Percentiles rank a stretch among this genome's conserved stretches.
Conservation (phyloP, 768 basidiomycete genomes). For the Lactarius sanguifluus region DNA sequence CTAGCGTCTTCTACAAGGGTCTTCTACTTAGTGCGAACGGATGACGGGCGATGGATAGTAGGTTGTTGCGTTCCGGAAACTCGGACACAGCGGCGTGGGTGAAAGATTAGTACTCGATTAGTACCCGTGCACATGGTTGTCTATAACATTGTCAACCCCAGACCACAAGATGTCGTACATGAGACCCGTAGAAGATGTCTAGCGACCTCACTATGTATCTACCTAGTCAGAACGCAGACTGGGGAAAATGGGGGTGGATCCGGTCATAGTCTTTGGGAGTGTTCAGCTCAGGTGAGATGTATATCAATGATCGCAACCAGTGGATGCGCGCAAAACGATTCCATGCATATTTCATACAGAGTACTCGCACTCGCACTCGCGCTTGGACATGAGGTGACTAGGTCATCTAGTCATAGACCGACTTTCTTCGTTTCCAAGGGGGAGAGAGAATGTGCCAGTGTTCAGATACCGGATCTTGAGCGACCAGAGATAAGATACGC, state of each 20-base stretch:
- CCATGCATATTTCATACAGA: conserved; percentile 94
- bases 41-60: conserved; percentile 52
- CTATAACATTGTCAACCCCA: too few species aligned
- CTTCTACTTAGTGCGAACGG: too few species aligned
- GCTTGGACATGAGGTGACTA: conserved; percentile 77
- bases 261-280: conserved; percentile 89
- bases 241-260: conserved; percentile 54
- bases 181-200: conserved; percentile 91
- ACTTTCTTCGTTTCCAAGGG: conserved; percentile 93
- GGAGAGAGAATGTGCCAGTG: conserved; percentile 72
- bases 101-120: too few species aligned
- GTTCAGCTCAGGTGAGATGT: conserved; percentile 83
- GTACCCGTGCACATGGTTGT: too few species aligned
- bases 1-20: too few species aligned
- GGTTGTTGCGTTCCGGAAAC: conserved; percentile 93
- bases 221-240: too few species aligned
- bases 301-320: conserved; percentile 53
- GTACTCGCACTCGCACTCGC: conserved; percentile 79
- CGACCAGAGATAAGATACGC: too few species aligned
- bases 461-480: too few species aligned
- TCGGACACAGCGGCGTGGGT: conserved; percentile 89
- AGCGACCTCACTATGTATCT: too few species aligned
- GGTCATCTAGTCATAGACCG: conserved; percentile 43
- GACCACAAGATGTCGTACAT: conserved; percentile 99
- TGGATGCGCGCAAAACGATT: conserved; percentile 91